Evolutionary conservation across 75 land plant genomes (phyloP).

Genomic region (Pinus taeda): DNA sequence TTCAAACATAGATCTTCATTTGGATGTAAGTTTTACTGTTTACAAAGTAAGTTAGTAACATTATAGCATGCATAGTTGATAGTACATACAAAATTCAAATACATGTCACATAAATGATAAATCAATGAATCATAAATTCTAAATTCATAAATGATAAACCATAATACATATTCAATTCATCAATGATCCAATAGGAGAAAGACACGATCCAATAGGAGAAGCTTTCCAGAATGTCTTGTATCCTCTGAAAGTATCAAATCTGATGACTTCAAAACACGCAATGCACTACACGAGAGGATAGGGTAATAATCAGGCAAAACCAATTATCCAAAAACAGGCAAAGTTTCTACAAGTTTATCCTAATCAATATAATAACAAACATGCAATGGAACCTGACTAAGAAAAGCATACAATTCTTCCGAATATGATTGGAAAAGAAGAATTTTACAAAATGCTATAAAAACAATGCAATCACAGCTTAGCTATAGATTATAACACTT

Average conservation of each 20-base stretch:
- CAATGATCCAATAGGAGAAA: no score
- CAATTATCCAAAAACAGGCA: slow-evolving; percentile 1
- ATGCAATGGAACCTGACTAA: background rate
- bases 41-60: no score
- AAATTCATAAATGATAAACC: no score
- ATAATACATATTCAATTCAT: no score
- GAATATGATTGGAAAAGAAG: background rate
- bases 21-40: no score
- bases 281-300: slow-evolving; percentile 49
- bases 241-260: slow-evolving; percentile 94
- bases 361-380: background rate
- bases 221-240: slow-evolving; percentile 90
- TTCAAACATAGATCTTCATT: no score
- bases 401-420: background rate
- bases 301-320: background rate
- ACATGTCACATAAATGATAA: no score
- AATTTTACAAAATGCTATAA: background rate
- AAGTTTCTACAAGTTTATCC: background rate
- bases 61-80: no score
- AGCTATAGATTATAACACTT: background rate
- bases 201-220: slow-evolving; percentile 27
- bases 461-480: background rate
- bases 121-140: no score
- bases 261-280: slow-evolving; percentile 78
- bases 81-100: no score